Evolutionary conservation across 2,329 filamentous ascomycete genomes (phyloP), one percentile per base, ranked within the genome.

Genomic region (Cladosporium sp.): DNA sequence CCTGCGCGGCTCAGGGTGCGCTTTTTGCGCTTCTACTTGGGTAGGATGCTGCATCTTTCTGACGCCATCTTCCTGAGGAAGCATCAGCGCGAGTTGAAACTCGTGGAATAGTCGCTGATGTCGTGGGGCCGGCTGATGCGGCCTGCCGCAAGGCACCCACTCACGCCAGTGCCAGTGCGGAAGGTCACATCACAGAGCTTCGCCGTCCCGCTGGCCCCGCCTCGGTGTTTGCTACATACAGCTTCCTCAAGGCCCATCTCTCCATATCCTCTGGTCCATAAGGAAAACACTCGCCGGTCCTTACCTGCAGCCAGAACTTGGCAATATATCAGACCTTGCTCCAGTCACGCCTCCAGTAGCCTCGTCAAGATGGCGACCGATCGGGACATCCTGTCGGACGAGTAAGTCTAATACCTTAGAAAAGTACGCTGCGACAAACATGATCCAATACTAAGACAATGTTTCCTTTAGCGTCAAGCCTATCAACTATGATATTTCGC

Each of bases 401-500:
- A 70, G 73, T 74, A 58, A 64, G 48, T 50, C 43, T 43, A 13
- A 11, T 22, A 28, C 7, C 4, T 28, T 28, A 7, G 16, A 28
- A 7, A 28, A 28, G 22, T 28, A 28, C 7, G 22, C 42, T 37
- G n/a, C 34, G 4, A 5, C 14, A 46, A 34, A n/a, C 13, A 41
- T 51, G 42, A 50, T 34, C 11, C 43, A 38, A 33, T 38, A 31
- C 40, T 50, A 43, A 50, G 18, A 43, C 22, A 11, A 33, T 14
- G 14, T 18, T 18, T 35, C 4, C 4, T 11, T 10, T 16, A 84
- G 81, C 66, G 83, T 92, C 67, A 92, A 89, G 74, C 90, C 93
- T 2, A 75, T 78, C 57, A 89, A 97, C 74, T 98, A 98, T 74
- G 77, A 82, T 64, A 77, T 98, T 59, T 89, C 85, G 52, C 80